Evolutionary conservation across 2,329 filamentous ascomycete genomes (phyloP).

Genomic region (Colletotrichum sp.): DNA sequence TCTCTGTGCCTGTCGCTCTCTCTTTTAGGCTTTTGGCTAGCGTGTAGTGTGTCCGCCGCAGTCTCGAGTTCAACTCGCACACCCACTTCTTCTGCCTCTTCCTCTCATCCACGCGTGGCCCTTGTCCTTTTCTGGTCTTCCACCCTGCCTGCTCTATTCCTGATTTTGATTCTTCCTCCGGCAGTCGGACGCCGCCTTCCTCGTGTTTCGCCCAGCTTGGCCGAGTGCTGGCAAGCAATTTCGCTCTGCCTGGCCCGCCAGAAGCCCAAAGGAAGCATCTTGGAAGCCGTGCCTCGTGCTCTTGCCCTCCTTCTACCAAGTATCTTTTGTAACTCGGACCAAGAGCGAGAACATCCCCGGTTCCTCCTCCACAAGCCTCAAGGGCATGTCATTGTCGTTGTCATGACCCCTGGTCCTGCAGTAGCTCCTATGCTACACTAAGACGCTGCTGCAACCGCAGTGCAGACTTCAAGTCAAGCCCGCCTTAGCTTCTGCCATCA

Average conservation of each 20-base stretch:
- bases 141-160: constrained; percentile 15
- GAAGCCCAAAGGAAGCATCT: constrained; percentile 5
- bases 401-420: background rate
- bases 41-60: background rate
- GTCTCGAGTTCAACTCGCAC: background rate
- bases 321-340: background rate
- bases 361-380: background rate
- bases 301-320: background rate
- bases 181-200: constrained; percentile 8
- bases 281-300: background rate
- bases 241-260: constrained; percentile 1
- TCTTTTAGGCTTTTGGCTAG: background rate
- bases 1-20: background rate
- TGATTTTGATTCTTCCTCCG: constrained; percentile 15
- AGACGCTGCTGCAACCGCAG: constrained; percentile 20
- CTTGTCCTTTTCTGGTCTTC: constrained; percentile 1
- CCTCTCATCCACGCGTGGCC: background rate
- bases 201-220: constrained; percentile 17
- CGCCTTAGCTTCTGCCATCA: background rate
- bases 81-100: background rate
- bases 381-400: background rate
- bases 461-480: background rate
- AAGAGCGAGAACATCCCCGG: background rate
- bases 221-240: constrained; percentile 4
- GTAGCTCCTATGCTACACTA: background rate